phyloP scores from a whole-genome alignment of 1,284 basidiomycete genomes.

The Neonothopanus nambi region DNA sequence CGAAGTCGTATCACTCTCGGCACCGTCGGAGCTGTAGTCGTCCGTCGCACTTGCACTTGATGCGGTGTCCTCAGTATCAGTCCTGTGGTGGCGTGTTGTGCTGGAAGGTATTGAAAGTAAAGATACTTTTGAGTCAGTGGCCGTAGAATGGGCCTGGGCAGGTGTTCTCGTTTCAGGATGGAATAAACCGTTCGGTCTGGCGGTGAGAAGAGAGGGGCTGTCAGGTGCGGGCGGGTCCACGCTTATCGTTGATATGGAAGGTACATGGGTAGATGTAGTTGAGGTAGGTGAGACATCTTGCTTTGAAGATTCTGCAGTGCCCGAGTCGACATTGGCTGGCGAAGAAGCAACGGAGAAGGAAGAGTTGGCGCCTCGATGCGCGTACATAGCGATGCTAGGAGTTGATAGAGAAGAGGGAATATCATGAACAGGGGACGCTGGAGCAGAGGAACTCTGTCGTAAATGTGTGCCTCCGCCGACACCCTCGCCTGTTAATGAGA shows the following conservation, averaged over 20 bases:
- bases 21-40: slow-evolving; percentile 45
- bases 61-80: neutral
- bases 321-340: slow-evolving; percentile 8
- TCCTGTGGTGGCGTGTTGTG: neutral
- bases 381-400: slow-evolving; percentile 21
- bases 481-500: neutral
- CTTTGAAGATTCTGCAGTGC: neutral
- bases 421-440: slow-evolving; percentile 24
- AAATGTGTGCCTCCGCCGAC: neutral
- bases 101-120: slow-evolving; percentile 21
- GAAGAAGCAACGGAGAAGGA: slow-evolving; percentile 32
- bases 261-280: slow-evolving; percentile 35
- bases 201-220: slow-evolving; percentile 27
- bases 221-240: slow-evolving; percentile 37
- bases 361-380: slow-evolving; percentile 25
- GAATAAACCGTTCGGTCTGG: slow-evolving; percentile 9
- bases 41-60: neutral
- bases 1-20: slow-evolving; percentile 35
- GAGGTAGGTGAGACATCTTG: neutral
- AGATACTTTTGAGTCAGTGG: slow-evolving; percentile 9
- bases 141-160: neutral
- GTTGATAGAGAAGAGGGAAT: slow-evolving; percentile 27
- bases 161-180: neutral
- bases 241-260: slow-evolving; percentile 49
- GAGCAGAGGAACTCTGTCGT: slow-evolving; percentile 23